Base-by-base conservation (phyloP, 805 yeast genomes). In the Cyberlindnera bimundalis region DNA sequence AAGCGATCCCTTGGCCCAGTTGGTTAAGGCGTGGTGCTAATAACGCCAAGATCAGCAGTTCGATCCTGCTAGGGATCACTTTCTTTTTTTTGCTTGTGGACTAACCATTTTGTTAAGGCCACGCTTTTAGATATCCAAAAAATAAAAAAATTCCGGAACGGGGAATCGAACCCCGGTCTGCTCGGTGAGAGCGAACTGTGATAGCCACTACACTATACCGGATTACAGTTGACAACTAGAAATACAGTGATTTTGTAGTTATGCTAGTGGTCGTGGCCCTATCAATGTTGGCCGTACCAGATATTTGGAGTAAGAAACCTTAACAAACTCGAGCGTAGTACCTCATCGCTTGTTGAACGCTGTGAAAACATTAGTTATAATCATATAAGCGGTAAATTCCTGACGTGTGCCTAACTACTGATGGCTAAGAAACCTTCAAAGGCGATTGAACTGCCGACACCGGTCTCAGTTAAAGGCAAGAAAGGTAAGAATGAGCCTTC, bases 51-150 rank as follows among this genome's bases (percentile, higher is more conserved):
- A 79, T 79, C 86, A 77, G 84, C 86, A 76, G 86, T 79, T 79
- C 85, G 84, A 79, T 78, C 85, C 85, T 76, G 85, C 83, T 77
- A 78, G 84, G 83, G 84, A 79, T 78, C 85, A 79, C 19, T 40
- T 38, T 45, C 28, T 40, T 35, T 39, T 30, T 27, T 18, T 16
- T 15, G 11, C n/a, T n/a, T n/a, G n/a, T n/a, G n/a, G n/a, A n/a
- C n/a, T n/a, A n/a, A n/a, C n/a, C n/a, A n/a, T n/a, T 25, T 20
- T 21, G 6, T 21, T 21, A 7, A 6, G 10, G 24, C 24, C 10
- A 7, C 10, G 24, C 6, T 7, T 21, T 21, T 21, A 21, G 24
- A 21, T 7, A 21, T 21, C 10, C 24, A n/a, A n/a, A n/a, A n/a
- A n/a, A n/a, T n/a, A n/a, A 46, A 37, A 31, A 35, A 33, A 34